Conservation (phyloP, 371 early-diverging fungal genomes). For the Zychaea mexicana region DNA sequence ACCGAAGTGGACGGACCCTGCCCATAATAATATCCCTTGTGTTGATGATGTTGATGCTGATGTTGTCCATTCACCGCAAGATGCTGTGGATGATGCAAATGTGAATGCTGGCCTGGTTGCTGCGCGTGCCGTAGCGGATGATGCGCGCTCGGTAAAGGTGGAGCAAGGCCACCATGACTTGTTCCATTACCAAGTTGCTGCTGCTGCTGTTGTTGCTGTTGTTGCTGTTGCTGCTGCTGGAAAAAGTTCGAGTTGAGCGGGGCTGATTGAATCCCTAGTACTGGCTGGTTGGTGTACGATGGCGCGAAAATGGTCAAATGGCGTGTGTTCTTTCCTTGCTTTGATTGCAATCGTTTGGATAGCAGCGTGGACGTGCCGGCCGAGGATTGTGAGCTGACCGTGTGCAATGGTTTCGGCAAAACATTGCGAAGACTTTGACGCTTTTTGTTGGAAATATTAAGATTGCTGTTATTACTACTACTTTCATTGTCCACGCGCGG, state of each 20-base stretch:
- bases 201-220: slow-evolving; percentile 16
- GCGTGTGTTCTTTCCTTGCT: slow-evolving; percentile 52
- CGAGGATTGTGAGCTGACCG: slow-evolving; percentile 36
- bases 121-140: slow-evolving; percentile 10
- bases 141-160: slow-evolving; percentile 14
- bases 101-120: too few relatives aligned
- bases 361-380: slow-evolving; percentile 26
- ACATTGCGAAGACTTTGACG: slow-evolving; percentile 12
- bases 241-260: slow-evolving; percentile 57
- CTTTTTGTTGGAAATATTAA: not conserved
- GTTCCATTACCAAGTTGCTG: slow-evolving; percentile 16
- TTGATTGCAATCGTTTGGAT: slow-evolving; percentile 30
- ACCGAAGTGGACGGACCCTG: not conserved
- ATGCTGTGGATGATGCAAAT: slow-evolving; percentile 12
- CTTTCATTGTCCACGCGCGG: slow-evolving; percentile 4
- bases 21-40: not conserved
- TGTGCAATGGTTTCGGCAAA: slow-evolving; percentile 40
- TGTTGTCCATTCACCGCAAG: slow-evolving; percentile 6
- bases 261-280: slow-evolving; percentile 54
- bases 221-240: slow-evolving; percentile 30
- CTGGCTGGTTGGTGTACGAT: slow-evolving; percentile 53
- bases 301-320: slow-evolving; percentile 62
- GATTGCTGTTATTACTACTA: not conserved
- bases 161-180: slow-evolving; percentile 23
- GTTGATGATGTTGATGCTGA: slow-evolving; percentile 2